phyloP scores from a whole-genome alignment of 2,329 filamentous ascomycete genomes.

The Cadophora gregata region DNA sequence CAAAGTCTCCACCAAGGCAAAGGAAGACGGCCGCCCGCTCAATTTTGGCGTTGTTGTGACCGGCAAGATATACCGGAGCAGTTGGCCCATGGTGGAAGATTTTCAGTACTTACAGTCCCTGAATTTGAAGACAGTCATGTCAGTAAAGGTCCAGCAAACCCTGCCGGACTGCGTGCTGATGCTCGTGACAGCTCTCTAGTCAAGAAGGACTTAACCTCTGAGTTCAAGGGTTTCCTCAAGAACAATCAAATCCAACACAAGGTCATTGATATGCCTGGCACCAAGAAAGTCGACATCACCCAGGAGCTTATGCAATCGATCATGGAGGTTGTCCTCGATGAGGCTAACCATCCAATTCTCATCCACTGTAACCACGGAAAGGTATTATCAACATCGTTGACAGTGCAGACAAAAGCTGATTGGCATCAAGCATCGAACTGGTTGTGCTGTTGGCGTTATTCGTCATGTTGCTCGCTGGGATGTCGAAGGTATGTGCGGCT shows the following conservation, averaged over 20 bases:
- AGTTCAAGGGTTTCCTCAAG: constrained; percentile 66
- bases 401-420: constrained; percentile 24
- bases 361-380: constrained; percentile 95
- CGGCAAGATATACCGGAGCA: constrained; percentile 76
- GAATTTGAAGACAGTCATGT: constrained; percentile 81
- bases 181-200: constrained; percentile 60
- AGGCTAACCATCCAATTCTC: constrained; percentile 77
- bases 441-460: constrained; percentile 83
- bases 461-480: constrained; percentile 76
- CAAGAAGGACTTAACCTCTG: constrained; percentile 62
- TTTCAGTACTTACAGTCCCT: constrained; percentile 72
- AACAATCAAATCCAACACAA: constrained; percentile 73
- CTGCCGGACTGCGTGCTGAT: constrained; percentile 25
- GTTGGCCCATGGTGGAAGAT: constrained; percentile 76
- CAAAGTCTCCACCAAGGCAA: constrained; percentile 29
- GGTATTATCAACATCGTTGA: constrained; percentile 48
- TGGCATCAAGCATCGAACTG: constrained; percentile 74
- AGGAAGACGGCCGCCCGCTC: constrained; percentile 50
- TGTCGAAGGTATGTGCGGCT: constrained; percentile 45
- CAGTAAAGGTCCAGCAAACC: constrained; percentile 45
- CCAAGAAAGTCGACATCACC: constrained; percentile 79
- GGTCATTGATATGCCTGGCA: constrained; percentile 82
- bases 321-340: constrained; percentile 73
- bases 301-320: constrained; percentile 72
- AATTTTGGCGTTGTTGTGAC: constrained; percentile 81